Evolutionary conservation across 139 green algal genomes (phyloP), one percentile per base, ranked within the genome.

Genomic region (Volvox reticuliferus): DNA sequence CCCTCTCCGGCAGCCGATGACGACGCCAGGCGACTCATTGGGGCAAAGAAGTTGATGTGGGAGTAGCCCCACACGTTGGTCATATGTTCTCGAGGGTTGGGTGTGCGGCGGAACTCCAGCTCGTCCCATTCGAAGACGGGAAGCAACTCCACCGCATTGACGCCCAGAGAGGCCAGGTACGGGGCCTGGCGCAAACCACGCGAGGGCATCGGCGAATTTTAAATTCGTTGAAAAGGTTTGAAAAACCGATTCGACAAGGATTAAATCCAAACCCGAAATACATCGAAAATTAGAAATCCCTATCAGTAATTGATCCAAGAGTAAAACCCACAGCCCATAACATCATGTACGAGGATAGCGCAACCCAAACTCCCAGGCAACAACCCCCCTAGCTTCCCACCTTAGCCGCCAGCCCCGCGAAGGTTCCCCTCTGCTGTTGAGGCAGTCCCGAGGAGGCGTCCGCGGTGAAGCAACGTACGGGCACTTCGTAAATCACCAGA

Each of bases 91-190:
- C 97, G 93, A 0, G 97, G 97, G 94, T 99, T 99, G 71, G 81
- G 90, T 73, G 83, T 83, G 32, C 97, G 90, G 95, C 98, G 95
- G 87, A 99, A 98, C 94, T 99, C 97, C 33, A 99, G 93, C 95
- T 99, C 97, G 81, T 99, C 97, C 67, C 97, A 99, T 92, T 99
- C 97, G 93, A 99, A 98, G 17, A 99, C 96, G 0, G 97, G 97
- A 90, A 99, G 93, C 71, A 99, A 94, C 95, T 99, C 97, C 50
- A 99, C 97, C 13, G 97, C 97, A 55, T 95, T 99, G 62, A 99
- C 91, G 14, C 97, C 97, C 55, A 99, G 94, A n/a, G 94, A 92
- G 61, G 92, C 67, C 12, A 99, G 93, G 91, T 98, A 96, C 22
- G 90, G 61, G 12, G 89, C 93, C 92, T 95, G 94, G 1, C 81